A percentile compares a stretch with the other conserved stretches of the same genome.
phyloP scores from a whole-genome alignment of 129 eudicot species.

The Heracleum sosnowskyi region DNA sequence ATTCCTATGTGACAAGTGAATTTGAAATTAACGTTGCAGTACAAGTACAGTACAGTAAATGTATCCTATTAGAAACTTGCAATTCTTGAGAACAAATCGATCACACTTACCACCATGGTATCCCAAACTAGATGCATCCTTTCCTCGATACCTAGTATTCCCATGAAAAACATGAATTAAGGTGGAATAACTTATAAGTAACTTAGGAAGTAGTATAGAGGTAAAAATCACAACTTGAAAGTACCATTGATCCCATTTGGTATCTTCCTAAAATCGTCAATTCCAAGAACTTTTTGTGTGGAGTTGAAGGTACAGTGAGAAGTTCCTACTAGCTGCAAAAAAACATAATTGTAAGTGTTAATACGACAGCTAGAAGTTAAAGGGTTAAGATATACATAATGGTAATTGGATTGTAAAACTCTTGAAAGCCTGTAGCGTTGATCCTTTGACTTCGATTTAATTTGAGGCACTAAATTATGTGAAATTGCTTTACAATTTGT shows the following conservation, averaged over 20 bases:
- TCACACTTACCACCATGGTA: constrained; percentile 81
- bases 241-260: constrained; percentile 98
- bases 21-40: neutral
- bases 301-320: constrained; percentile 94
- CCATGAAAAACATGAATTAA: neutral
- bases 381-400: neutral
- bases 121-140: constrained; percentile 98
- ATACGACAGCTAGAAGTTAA: no score
- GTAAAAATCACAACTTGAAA: constrained; percentile 1
- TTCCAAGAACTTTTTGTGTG: constrained; percentile 76
- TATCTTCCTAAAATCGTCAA: constrained; percentile 86
- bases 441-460: neutral
- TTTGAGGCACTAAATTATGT: neutral
- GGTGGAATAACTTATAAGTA: neutral
- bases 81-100: neutral
- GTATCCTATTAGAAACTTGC: neutral
- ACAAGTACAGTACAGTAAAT: neutral
- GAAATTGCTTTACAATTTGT: neutral
- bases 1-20: constrained; percentile 40
- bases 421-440: neutral
- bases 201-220: neutral
- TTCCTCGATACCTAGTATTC: constrained; percentile 77
- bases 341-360: neutral
- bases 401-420: neutral
- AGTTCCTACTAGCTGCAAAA: constrained; percentile 95